phyloP scores from a whole-genome alignment of 306 rosid species.

The Pyrus pyrifolia region DNA sequence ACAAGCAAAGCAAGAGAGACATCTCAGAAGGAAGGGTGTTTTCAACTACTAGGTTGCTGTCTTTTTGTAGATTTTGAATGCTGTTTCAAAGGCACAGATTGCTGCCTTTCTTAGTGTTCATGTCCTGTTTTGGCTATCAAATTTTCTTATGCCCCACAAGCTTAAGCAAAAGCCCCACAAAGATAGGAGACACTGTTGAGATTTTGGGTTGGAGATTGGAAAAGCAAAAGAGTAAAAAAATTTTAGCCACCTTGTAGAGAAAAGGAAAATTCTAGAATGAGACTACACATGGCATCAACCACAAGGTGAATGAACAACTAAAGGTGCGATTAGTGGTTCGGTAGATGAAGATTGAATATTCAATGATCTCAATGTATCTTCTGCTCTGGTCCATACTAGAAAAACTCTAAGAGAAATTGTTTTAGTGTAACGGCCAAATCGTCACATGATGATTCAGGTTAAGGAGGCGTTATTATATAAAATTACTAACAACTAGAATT shows the following conservation, averaged over 20 bases:
- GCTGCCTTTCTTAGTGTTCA: background rate
- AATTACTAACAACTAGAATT: too few species aligned
- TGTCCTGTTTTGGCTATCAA: background rate
- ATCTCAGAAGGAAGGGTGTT: constrained; percentile 15
- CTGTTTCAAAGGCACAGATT: background rate
- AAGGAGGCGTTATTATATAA: too few species aligned
- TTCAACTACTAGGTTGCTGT: constrained; percentile 15
- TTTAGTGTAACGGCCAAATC: background rate
- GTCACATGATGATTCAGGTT: background rate
- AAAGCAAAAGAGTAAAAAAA: background rate
- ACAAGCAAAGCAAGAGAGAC: constrained; percentile 11
- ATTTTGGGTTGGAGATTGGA: background rate
- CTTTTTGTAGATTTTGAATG: background rate
- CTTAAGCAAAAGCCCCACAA: background rate
- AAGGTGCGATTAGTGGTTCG: background rate
- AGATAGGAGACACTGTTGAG: background rate
- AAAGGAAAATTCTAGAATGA: too few species aligned
- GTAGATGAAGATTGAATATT: background rate
- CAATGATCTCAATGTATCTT: background rate
- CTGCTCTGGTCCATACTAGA: background rate
- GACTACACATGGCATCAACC: background rate
- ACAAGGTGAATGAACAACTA: too few species aligned
- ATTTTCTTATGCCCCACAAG: background rate
- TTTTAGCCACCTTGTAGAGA: background rate
- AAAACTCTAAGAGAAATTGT: background rate